Conservation (phyloP, 2,329 filamentous ascomycete genomes). For the Aspergillus novofumigatus region DNA sequence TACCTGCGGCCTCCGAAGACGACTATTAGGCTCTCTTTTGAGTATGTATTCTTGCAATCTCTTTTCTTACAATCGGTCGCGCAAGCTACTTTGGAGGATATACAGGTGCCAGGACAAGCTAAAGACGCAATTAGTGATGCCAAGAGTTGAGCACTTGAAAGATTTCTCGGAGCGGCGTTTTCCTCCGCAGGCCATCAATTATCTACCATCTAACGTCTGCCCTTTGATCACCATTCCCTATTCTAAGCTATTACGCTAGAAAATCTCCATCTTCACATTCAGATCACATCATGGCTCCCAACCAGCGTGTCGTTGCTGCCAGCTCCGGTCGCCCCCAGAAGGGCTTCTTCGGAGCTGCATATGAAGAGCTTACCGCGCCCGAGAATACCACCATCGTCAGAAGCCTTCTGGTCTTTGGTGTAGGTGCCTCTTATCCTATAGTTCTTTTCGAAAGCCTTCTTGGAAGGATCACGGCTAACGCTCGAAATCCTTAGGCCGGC, state of each 20-base stretch:
- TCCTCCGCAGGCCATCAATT: constrained; percentile 2
- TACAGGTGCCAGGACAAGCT: constrained; percentile 28
- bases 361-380: constrained; percentile 59
- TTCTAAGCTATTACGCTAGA: constrained; percentile 5
- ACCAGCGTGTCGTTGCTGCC: constrained; percentile 53
- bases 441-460: not conserved
- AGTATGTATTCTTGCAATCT: not conserved
- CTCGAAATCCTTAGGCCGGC: constrained; percentile 49
- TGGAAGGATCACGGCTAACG: constrained; percentile 7
- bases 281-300: constrained; percentile 55
- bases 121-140: constrained; percentile 27
- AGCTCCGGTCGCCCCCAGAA: constrained; percentile 38
- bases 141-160: constrained; percentile 25
- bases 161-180: constrained; percentile 28
- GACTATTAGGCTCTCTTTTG: not conserved
- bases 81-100: constrained; percentile 15
- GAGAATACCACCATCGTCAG: constrained; percentile 67
- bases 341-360: constrained; percentile 56
- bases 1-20: not conserved
- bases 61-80: not conserved
- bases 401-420: constrained; percentile 64
- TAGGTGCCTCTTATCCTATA: constrained; percentile 41
- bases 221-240: constrained; percentile 3
- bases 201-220: not conserved
- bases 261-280: constrained; percentile 1